phyloP scores from a whole-genome alignment of 2,329 filamentous ascomycete genomes.

The Colletotrichum graminicola region DNA sequence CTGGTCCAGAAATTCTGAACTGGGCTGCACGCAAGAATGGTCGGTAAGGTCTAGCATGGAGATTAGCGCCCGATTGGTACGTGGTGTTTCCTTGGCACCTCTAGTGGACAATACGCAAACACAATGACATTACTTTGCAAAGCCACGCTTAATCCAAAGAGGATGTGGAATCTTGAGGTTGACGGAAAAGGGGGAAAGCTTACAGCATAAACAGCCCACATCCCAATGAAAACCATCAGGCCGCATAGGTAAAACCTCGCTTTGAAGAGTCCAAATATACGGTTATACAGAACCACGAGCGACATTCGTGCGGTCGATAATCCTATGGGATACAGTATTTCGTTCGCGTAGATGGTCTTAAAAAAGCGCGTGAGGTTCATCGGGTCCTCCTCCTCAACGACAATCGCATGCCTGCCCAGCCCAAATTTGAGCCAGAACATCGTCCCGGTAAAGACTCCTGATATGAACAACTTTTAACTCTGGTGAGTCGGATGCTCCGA shows the following conservation, averaged over 20 bases:
- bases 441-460: constrained; percentile 27
- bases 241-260: constrained; percentile 29
- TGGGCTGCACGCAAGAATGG: constrained; percentile 31
- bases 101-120: no score
- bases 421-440: constrained; percentile 37
- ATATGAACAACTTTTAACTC: constrained; percentile 14
- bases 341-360: constrained; percentile 38
- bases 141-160: no score
- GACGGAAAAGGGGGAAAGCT: background rate
- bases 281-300: constrained; percentile 32
- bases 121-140: no score
- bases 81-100: no score
- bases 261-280: constrained; percentile 36
- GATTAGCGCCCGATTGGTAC: background rate
- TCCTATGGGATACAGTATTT: constrained; percentile 29
- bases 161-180: no score
- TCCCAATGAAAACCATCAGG: constrained; percentile 28
- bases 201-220: constrained; percentile 36
- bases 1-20: constrained; percentile 36
- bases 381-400: constrained; percentile 30
- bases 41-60: constrained; percentile 18
- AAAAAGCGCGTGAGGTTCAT: constrained; percentile 28
- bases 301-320: constrained; percentile 23
- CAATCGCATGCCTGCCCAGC: constrained; percentile 30
- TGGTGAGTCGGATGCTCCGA: background rate